Percentiles rank a stretch among this genome's conserved stretches.
Conservation (phyloP, 2,329 filamentous ascomycete species). For the Claviceps sp. region DNA sequence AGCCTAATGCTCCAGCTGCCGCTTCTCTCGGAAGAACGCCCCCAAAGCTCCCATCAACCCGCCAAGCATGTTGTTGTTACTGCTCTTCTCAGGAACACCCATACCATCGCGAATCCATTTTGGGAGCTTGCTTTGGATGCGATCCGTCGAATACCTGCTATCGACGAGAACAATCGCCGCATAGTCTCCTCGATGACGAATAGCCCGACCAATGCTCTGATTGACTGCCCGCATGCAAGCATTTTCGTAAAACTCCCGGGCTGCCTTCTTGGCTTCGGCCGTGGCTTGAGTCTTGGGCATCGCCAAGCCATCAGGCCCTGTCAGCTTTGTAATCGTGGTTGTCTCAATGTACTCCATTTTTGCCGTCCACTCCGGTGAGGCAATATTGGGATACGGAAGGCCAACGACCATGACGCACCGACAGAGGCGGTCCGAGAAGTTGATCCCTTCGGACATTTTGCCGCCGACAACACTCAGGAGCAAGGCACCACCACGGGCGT, state of each 20-base stretch:
- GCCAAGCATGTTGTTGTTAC: slow-evolving; percentile 24
- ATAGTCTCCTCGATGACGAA: slow-evolving; percentile 78
- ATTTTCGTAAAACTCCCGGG: slow-evolving; percentile 81
- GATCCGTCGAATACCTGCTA: slow-evolving; percentile 57
- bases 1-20: background rate
- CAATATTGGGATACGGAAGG: slow-evolving; percentile 81
- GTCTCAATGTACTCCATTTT: slow-evolving; percentile 77
- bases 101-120: slow-evolving; percentile 75
- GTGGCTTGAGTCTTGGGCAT: slow-evolving; percentile 14
- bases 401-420: slow-evolving; percentile 86
- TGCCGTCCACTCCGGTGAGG: slow-evolving; percentile 83
- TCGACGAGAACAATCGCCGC: slow-evolving; percentile 82
- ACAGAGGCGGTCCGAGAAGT: slow-evolving; percentile 84
- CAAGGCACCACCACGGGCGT: slow-evolving; percentile 49
- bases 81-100: slow-evolving; percentile 26
- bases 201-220: slow-evolving; percentile 86
- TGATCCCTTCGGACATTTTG: slow-evolving; percentile 94
- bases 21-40: slow-evolving; percentile 45
- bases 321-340: slow-evolving; percentile 29
- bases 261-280: slow-evolving; percentile 36
- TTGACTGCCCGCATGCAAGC: slow-evolving; percentile 95
- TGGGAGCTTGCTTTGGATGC: slow-evolving; percentile 69
- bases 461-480: slow-evolving; percentile 86
- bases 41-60: slow-evolving; percentile 45
- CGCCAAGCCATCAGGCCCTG: slow-evolving; percentile 3